phyloP scores from a whole-genome alignment of 805 yeast genomes.

The Candida multigemmis region DNA sequence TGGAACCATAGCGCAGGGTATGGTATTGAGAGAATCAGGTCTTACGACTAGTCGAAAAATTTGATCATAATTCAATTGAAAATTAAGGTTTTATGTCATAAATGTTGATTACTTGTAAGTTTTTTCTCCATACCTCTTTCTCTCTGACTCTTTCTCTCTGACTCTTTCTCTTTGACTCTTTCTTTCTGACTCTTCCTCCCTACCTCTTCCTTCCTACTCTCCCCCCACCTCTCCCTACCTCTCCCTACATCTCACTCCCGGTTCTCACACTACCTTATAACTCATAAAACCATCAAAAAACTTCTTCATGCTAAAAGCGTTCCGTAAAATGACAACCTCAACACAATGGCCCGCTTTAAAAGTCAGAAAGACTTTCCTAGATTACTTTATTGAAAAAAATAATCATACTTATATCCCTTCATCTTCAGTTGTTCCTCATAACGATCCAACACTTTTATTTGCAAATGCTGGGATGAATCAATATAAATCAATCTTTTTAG shows the following conservation, averaged over 20 bases:
- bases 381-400: slow-evolving; percentile 56
- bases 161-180: no score
- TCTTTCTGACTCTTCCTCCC: no score
- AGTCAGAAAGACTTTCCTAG: slow-evolving; percentile 80
- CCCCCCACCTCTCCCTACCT: no score
- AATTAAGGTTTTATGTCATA: no score
- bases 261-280: slow-evolving; percentile 1
- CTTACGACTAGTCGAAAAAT: no score
- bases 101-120: no score
- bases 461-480: slow-evolving; percentile 99
- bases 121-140: no score
- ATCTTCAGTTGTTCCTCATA: slow-evolving; percentile 93
- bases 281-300: slow-evolving; percentile 2
- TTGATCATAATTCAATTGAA: no score
- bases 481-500: slow-evolving; percentile 93
- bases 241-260: not conserved
- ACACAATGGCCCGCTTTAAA: slow-evolving; percentile 35
- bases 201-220: no score
- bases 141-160: no score
- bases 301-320: slow-evolving; percentile 6
- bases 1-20: no score
- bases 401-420: slow-evolving; percentile 82
- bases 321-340: slow-evolving; percentile 14
- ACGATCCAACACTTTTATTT: slow-evolving; percentile 92
- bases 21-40: no score